Percentiles rank a stretch among this genome's conserved stretches.
phyloP scores from a whole-genome alignment of 495 filamentous ascomycete species.

The Xylaria flabelliformis region DNA sequence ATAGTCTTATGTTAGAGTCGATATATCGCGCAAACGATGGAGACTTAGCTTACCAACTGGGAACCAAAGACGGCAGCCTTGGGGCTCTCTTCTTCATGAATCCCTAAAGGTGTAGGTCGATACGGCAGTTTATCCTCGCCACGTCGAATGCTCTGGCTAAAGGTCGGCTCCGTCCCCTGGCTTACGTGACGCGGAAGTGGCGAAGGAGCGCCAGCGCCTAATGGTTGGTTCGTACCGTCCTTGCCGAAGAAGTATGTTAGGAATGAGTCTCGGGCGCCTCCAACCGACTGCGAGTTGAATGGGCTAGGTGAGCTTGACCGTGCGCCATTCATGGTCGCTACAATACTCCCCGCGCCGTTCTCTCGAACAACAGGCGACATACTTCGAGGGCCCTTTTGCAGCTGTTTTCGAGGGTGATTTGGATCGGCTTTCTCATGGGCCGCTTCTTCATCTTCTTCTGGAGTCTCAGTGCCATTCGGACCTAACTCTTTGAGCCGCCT shows the following conservation, averaged over 20 bases:
- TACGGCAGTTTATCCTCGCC: slow-evolving; percentile 65
- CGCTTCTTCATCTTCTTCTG: slow-evolving; percentile 76
- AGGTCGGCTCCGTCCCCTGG: slow-evolving; percentile 76
- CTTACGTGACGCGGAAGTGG: slow-evolving; percentile 68
- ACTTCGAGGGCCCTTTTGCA: slow-evolving; percentile 69
- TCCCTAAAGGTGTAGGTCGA: slow-evolving; percentile 43
- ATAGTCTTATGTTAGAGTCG: slow-evolving; percentile 38
- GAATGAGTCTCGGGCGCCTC: slow-evolving; percentile 79
- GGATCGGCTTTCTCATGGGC: slow-evolving; percentile 63
- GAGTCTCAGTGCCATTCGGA: slow-evolving; percentile 74
- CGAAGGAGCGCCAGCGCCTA: slow-evolving; percentile 46
- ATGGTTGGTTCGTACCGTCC: slow-evolving; percentile 67
- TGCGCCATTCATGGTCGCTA: slow-evolving; percentile 70
- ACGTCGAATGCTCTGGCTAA: slow-evolving; percentile 82
- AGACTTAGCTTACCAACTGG: slow-evolving; percentile 34
- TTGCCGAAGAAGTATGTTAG: slow-evolving; percentile 99
- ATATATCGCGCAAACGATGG: slow-evolving; percentile 2
- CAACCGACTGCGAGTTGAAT: slow-evolving; percentile 57
- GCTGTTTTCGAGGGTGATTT: slow-evolving; percentile 46
- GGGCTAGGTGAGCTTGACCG: slow-evolving; percentile 68
- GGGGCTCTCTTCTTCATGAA: slow-evolving; percentile 45
- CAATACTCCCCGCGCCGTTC: slow-evolving; percentile 62
- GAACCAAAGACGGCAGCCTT: slow-evolving; percentile 46
- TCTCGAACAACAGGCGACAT: slow-evolving; percentile 82
- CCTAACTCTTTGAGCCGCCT: slow-evolving; percentile 81